Evolutionary conservation across 352 stramenopile genomes (phyloP), one percentile per base, ranked within the genome.

Genomic region (Globisporangium recalcitrans): DNA sequence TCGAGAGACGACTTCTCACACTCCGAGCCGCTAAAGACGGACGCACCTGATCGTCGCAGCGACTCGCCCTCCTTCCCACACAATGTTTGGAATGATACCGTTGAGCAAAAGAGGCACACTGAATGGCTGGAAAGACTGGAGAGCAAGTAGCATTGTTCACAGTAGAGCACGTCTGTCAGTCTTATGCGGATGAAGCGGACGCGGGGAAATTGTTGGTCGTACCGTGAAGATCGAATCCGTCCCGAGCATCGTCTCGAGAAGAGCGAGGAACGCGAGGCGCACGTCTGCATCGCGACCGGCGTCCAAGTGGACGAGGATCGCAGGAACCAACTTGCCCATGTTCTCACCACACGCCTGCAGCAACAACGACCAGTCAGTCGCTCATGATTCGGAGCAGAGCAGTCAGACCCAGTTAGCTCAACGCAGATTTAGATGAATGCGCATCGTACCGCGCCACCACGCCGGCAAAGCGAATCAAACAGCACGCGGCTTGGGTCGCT

Each of bases 11-110:
- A 16, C 16, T 46, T 1, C 9, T 73, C 49, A 70, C 26, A 13
- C 38, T 34, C 10, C 21, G 38, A 21, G 38, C 16, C 16, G 10
- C 38, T 10, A 14, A 8, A 42, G n/a, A 19, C 16, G 19, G 19
- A 13, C 54, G 19, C 59, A 92, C 85, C 84, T 78, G 60, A 96
- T 90, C 10, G 87, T 96, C 36, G 86, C 82, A 46, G 90, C 87
- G 19, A 96, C 86, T 46, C 87, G 80, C 21, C 88, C 90, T 24
- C 81, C 89, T 61, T 82, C 81, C 88, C 90, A 97, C 26, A 96
- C 85, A 36, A 96, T 90, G 72, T 96, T 97, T 11, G 90, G 88
- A 24, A 92, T 82, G 44, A 97, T 90, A 47, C 77, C 75, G 51
- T 92, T 86, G 40, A 89, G 67, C 24, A 97, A 59, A 22, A 95